Evolutionary conservation across 2,329 filamentous ascomycete genomes (phyloP).

Genomic region (Verticillium nubilum): DNA sequence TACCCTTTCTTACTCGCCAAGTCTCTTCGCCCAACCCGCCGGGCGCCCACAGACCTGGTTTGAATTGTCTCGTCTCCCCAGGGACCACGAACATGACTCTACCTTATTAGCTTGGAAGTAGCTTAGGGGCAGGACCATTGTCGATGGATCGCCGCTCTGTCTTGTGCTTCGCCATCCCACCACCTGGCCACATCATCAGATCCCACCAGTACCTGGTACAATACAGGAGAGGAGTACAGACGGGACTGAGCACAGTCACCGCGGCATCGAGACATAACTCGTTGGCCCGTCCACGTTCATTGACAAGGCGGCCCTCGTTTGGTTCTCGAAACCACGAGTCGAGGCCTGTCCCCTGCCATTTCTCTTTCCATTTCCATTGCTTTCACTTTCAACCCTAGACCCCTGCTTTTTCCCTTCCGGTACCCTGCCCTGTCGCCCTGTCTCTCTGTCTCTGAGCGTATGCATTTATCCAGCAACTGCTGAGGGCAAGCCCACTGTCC

Average conservation of each 20-base stretch:
- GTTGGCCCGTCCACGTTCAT: too few species aligned
- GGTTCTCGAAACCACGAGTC: constrained; percentile 14
- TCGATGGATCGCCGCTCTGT: not conserved
- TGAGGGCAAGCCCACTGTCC: constrained; percentile 8
- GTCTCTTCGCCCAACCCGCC: not conserved
- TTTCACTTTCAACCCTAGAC: not conserved
- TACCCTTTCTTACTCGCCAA: not conserved
- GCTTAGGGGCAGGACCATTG: not conserved
- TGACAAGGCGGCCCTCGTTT: constrained; percentile 2
- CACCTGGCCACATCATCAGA: not conserved
- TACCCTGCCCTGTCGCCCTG: not conserved
- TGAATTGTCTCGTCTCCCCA: not conserved
- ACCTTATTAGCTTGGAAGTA: not conserved
- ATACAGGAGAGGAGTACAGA: not conserved
- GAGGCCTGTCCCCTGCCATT: constrained; percentile 10
- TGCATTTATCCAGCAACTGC: constrained; percentile 12
- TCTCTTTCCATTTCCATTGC: not conserved
- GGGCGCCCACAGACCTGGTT: not conserved
- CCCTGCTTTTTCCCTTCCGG: not conserved
- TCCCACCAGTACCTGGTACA: not conserved
- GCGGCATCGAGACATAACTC: too few species aligned
- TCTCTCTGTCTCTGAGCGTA: constrained; percentile 3
- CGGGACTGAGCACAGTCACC: too few species aligned
- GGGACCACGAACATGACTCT: not conserved
- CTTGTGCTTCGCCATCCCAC: not conserved